Conservation (phyloP, 345 rosid species). For the Linum trigynum region DNA sequence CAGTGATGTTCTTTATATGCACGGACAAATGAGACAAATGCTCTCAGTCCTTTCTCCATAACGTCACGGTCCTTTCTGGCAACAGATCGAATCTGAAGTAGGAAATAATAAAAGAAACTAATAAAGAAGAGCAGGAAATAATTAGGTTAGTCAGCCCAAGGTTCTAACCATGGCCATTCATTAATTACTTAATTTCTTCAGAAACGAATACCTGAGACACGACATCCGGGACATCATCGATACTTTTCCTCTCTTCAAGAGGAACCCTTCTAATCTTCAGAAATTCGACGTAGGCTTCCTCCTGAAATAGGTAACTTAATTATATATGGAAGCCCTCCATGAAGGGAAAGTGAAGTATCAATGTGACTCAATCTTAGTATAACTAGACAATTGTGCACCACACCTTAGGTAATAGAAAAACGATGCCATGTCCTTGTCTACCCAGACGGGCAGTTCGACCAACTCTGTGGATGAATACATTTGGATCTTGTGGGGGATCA, state of each 20-base stretch:
- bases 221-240: slow-evolving; percentile 50
- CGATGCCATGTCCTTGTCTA: slow-evolving; percentile 64
- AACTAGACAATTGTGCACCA: slow-evolving; percentile 3
- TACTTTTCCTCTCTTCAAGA: slow-evolving; percentile 45
- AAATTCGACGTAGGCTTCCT: slow-evolving; percentile 81
- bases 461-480: slow-evolving; percentile 80
- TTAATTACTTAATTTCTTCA: background rate
- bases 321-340: background rate
- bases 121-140: background rate
- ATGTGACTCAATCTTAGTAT: background rate
- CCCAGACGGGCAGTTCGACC: slow-evolving; percentile 93
- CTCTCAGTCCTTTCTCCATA: slow-evolving; percentile 85
- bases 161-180: slow-evolving; percentile 2
- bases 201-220: slow-evolving; percentile 47
- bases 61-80: slow-evolving; percentile 75
- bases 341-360: background rate
- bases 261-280: slow-evolving; percentile 64
- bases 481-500: slow-evolving; percentile 94
- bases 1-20: slow-evolving; percentile 92
- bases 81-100: slow-evolving; percentile 55
- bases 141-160: background rate
- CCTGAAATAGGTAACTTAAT: slow-evolving; percentile 34
- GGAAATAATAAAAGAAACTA: background rate
- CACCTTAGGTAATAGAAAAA: slow-evolving; percentile 73
- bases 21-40: slow-evolving; percentile 82